phyloP scores from a whole-genome alignment of 2,329 filamentous ascomycete genomes.

The Alternaria angustiovoidea region DNA sequence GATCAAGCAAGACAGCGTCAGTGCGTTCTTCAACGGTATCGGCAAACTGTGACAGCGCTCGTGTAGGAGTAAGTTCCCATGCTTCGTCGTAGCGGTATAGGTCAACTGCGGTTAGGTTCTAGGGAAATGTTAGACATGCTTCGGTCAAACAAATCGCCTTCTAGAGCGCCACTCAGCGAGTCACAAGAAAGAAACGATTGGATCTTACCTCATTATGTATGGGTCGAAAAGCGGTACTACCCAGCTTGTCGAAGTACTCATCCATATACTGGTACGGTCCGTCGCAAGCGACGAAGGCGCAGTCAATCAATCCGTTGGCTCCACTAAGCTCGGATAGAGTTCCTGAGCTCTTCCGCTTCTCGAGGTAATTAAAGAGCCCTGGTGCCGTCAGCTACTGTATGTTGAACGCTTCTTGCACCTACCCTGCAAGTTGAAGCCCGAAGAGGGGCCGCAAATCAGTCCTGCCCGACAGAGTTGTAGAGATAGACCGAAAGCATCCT shows the following conservation, averaged over 20 bases:
- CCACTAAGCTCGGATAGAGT: conserved; percentile 20
- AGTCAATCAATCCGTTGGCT: conserved; percentile 21
- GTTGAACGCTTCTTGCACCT: conserved; percentile 33
- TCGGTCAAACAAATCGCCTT: neutral
- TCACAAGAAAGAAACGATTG: neutral
- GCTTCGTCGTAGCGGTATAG: conserved; percentile 34
- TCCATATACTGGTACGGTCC: conserved; percentile 69
- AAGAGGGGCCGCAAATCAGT: conserved; percentile 67
- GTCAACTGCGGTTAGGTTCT: conserved; percentile 30
- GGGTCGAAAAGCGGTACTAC: conserved; percentile 37
- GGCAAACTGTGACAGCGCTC: conserved; percentile 20
- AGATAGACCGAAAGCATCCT: conserved; percentile 63
- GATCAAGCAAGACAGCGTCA: conserved; percentile 19
- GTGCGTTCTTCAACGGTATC: neutral
- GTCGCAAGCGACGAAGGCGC: conserved; percentile 67
- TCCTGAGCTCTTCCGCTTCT: conserved; percentile 20
- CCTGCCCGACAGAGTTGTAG: conserved; percentile 65
- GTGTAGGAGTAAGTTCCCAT: conserved; percentile 27
- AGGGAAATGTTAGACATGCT: neutral
- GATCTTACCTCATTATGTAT: conserved; percentile 27
- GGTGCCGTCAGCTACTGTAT: neutral
- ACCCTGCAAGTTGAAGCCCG: conserved; percentile 64
- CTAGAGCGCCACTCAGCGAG: no score
- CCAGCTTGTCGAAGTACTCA: conserved; percentile 67
- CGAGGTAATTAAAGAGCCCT: conserved; percentile 29